Evolutionary conservation across 2,329 filamentous ascomycete species (phyloP), one percentile per base, ranked within the genome.

Genomic region (Harringtonia lauricola): DNA sequence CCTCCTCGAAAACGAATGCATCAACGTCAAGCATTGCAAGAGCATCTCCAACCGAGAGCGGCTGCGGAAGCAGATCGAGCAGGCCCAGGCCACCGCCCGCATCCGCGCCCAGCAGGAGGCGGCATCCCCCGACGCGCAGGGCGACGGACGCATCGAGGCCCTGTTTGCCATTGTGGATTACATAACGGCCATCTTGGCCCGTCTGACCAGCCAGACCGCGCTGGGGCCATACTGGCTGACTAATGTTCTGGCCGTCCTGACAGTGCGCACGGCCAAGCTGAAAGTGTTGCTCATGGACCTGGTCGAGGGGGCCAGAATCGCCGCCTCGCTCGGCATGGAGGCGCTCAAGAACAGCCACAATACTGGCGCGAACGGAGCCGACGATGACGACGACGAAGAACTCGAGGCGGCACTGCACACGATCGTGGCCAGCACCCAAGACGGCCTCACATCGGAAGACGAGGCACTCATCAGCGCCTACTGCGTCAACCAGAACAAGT

Each of bases 131-230:
- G 22, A 28, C 4, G 15, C 17, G 22, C 8, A 28, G 12, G 7
- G 14, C 13, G 83, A 63, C 0, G 83, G 83, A 31, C 78, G 86
- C 53, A 84, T 89, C 4, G 76, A 57, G 1, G 39, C 19, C 34
- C 5, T 36, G 4, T 43, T 44, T 28, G 36, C 24, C 9, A 36
- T 51, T 12, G 26, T 51, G 34, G 42, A 50, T 42, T 50, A 49
- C 48, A 45, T 51, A 29, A 41, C 49, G 1, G 49, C 46, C 7
- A 41, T 46, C 24, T 8, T 50, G n/a, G 40, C 48, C 15, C 39
- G 46, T 6, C 22, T 50, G 4, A 38, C 50, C 28, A 36, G 34
- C 34, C 41, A 50, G 36, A 44, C 33, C 3, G 49, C 48, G 3
- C 17, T 21, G 2, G 44, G 49, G 8, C 12, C 10, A 4, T 46